Percentiles rank a stretch among this genome's conserved stretches.
These are phyloP conservation scores for Xylaria telfairii DNA, from an alignment of 495 filamentous ascomycete genomes.

Conservation along the genomic window DNA sequence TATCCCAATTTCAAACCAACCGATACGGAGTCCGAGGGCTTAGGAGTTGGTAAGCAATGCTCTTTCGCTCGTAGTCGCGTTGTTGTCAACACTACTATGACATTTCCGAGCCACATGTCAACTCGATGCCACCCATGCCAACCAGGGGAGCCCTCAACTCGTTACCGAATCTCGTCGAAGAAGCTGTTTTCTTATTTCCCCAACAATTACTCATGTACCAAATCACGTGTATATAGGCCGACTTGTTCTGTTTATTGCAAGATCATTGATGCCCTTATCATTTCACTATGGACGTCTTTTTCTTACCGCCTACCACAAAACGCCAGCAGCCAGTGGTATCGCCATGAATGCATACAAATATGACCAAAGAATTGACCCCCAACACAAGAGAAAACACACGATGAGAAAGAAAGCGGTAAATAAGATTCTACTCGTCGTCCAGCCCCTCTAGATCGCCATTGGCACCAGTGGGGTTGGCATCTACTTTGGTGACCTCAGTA, in stretches of 20 bases:
- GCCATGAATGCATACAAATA: constrained; percentile 38
- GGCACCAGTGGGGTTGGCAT: constrained; percentile 17
- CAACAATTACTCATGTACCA: neutral
- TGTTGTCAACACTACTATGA: no score
- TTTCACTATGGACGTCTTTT: constrained; percentile 23
- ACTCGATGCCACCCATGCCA: neutral
- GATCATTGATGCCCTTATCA: constrained; percentile 16
- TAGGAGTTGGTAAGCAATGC: constrained; percentile 6
- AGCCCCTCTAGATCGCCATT: constrained; percentile 35
- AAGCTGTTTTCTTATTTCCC: neutral
- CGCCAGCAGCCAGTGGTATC: constrained; percentile 44
- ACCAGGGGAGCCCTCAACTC: neutral
- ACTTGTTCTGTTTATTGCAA: constrained; percentile 11
- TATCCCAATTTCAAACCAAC: neutral
- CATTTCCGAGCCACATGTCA: neutral
- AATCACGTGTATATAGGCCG: constrained; percentile 1
- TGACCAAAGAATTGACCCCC: constrained; percentile 26
- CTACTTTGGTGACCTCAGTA: constrained; percentile 64
- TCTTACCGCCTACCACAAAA: constrained; percentile 32
- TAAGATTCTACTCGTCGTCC: constrained; percentile 32
- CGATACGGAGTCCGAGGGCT: neutral
- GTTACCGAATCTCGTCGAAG: neutral
- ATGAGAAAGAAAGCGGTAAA: neutral
- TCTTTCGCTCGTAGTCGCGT: neutral
- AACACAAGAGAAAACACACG: neutral